Evolutionary conservation across 208 protist species (phyloP).

Genomic region (Crithidia thermophila): DNA sequence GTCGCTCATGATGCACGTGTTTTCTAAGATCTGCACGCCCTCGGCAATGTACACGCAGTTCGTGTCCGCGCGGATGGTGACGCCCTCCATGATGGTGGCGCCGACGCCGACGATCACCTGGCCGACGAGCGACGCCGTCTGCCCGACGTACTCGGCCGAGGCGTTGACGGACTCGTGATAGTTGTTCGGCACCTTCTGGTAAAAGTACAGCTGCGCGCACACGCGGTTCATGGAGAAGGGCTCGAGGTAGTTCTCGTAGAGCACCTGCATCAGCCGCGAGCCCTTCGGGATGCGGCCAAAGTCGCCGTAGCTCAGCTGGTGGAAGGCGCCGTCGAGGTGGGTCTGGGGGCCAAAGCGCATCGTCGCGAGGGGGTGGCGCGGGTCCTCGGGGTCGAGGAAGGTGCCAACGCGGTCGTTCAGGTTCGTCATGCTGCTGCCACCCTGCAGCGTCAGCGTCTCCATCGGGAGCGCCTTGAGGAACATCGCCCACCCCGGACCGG

Average conservation of each 20-base stretch:
- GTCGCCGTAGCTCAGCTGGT: conserved; percentile 69
- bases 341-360: conserved; percentile 71
- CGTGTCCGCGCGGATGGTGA: conserved; percentile 84
- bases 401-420: conserved; percentile 82
- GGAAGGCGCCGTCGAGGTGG: conserved; percentile 67
- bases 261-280: conserved; percentile 83
- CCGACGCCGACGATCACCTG: conserved; percentile 77
- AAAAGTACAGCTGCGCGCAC: conserved; percentile 85
- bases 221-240: conserved; percentile 90
- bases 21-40: conserved; percentile 87
- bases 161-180: conserved; percentile 82
- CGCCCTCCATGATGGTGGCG: conserved; percentile 86
- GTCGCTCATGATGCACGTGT: conserved; percentile 89
- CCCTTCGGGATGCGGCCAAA: conserved; percentile 60
- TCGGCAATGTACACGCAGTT: conserved; percentile 88
- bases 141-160: conserved; percentile 83
- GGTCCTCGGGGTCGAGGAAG: conserved; percentile 83
- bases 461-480: conserved; percentile 75
- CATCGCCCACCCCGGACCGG: conserved; percentile 77
- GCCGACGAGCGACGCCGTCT: conserved; percentile 82
- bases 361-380: conserved; percentile 70
- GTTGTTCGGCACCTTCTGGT: conserved; percentile 89
- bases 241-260: conserved; percentile 91
- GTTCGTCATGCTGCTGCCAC: conserved; percentile 72
- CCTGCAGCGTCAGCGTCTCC: conserved; percentile 77